A percentile compares a stretch with the other conserved stretches of the same genome.
Evolutionary conservation across 805 yeast genomes (phyloP).

Genomic region (Scheffersomyces spartinae): DNA sequence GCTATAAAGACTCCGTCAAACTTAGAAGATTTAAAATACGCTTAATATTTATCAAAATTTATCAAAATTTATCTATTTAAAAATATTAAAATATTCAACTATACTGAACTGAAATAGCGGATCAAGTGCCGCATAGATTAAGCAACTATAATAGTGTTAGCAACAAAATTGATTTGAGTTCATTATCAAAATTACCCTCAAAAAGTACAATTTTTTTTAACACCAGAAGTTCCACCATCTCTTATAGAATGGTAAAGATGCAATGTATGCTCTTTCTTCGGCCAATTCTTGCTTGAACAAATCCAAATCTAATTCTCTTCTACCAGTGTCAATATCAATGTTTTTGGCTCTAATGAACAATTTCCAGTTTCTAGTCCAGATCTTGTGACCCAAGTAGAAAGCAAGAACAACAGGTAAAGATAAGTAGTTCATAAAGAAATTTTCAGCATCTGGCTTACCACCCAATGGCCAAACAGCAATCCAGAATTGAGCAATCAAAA

Average conservation of each 20-base stretch:
- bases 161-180: too few species aligned
- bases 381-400: slow-evolving; percentile 33
- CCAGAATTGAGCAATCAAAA: slow-evolving; percentile 74
- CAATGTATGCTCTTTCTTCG: slow-evolving; percentile 43
- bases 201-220: slow-evolving; percentile 10
- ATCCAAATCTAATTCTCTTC: slow-evolving; percentile 49
- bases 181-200: neutral
- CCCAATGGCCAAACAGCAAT: slow-evolving; percentile 46
- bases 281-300: slow-evolving; percentile 42
- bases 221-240: slow-evolving; percentile 52
- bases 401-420: slow-evolving; percentile 35
- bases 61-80: too few species aligned
- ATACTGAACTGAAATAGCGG: too few species aligned
- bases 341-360: slow-evolving; percentile 32
- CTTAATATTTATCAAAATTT: too few species aligned
- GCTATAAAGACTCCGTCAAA: too few species aligned
- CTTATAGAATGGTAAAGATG: slow-evolving; percentile 33
- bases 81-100: too few species aligned
- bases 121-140: too few species aligned
- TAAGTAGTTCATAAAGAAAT: slow-evolving; percentile 34
- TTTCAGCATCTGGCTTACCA: slow-evolving; percentile 15
- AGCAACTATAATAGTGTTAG: too few species aligned
- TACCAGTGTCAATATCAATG: slow-evolving; percentile 54
- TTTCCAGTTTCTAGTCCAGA: slow-evolving; percentile 35
- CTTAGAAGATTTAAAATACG: too few species aligned